Evolutionary conservation across 148 eudicot genomes (phyloP).

Genomic region (Talinum fruticosum): DNA sequence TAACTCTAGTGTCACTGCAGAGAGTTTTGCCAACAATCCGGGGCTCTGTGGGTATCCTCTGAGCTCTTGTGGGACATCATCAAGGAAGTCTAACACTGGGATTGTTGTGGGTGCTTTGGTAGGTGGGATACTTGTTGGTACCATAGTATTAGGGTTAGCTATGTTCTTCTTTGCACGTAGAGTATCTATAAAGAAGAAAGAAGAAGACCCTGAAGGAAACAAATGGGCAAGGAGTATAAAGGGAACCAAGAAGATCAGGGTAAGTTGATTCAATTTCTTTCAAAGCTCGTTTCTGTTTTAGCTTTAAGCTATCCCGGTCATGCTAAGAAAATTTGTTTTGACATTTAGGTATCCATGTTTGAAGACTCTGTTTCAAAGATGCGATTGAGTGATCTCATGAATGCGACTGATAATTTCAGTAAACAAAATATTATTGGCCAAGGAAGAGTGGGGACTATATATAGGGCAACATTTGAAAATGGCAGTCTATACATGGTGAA

Average conservation of each 20-base stretch:
- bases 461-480: conserved; percentile 54
- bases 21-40: conserved; percentile 34
- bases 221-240: conserved; percentile 56
- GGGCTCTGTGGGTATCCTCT: conserved; percentile 46
- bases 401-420: conserved; percentile 63
- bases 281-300: not conserved
- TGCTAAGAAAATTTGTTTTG: conserved; percentile 4
- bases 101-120: conserved; percentile 34
- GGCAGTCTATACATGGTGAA: conserved; percentile 60
- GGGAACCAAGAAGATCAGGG: conserved; percentile 47
- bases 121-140: conserved; percentile 37
- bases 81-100: conserved; percentile 22
- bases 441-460: conserved; percentile 57
- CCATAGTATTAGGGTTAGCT: conserved; percentile 26
- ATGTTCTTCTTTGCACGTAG: conserved; percentile 25
- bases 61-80: conserved; percentile 23
- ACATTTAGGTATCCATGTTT: conserved; percentile 46
- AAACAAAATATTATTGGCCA: conserved; percentile 51
- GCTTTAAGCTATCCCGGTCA: not conserved
- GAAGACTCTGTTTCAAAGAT: conserved; percentile 51
- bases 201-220: conserved; percentile 51
- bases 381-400: conserved; percentile 63
- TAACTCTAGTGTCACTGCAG: conserved; percentile 17
- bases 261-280: conserved; percentile 9
- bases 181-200: conserved; percentile 40